These are phyloP conservation scores for Jamesozyma jinghongensis DNA, from an alignment of 805 yeast species.

Conservation along the genomic window DNA sequence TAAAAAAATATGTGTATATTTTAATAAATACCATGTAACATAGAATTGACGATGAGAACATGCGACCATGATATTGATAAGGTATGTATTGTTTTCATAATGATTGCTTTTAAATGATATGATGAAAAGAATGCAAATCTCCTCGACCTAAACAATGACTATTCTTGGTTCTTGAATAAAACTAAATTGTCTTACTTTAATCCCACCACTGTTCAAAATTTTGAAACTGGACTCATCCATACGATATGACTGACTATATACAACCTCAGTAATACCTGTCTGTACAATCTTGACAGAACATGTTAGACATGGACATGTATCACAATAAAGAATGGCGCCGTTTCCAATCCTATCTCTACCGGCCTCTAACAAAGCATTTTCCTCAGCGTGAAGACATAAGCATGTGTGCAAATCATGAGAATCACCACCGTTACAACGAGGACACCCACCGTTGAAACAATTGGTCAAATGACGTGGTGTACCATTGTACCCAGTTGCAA, in stretches of 20 bases:
- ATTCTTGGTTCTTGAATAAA: slow-evolving; percentile 23
- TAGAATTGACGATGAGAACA: no score
- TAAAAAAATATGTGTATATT: no score
- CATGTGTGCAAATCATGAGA: slow-evolving; percentile 74
- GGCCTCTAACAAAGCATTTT: slow-evolving; percentile 87
- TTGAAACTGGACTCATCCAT: slow-evolving; percentile 76
- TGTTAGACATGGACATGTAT: slow-evolving; percentile 95
- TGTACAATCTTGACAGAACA: slow-evolving; percentile 94
- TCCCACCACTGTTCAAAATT: slow-evolving; percentile 68
- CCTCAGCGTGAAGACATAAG: slow-evolving; percentile 93
- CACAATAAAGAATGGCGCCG: slow-evolving; percentile 70
- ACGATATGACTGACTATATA: slow-evolving; percentile 82
- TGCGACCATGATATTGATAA: no score
- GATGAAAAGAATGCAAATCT: no score
- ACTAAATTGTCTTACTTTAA: slow-evolving; percentile 54
- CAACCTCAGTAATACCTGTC: slow-evolving; percentile 83
- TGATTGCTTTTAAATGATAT: no score
- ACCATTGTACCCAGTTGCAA: slow-evolving; percentile 97
- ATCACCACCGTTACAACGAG: slow-evolving; percentile 69
- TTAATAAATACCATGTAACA: not conserved
- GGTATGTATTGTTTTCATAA: no score
- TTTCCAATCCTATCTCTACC: slow-evolving; percentile 76
- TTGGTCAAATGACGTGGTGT: slow-evolving; percentile 83
- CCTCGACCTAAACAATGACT: slow-evolving; percentile 14
- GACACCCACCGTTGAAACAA: slow-evolving; percentile 95